Conservation (phyloP, 768 basidiomycete species). For the Lepiota venenata region DNA sequence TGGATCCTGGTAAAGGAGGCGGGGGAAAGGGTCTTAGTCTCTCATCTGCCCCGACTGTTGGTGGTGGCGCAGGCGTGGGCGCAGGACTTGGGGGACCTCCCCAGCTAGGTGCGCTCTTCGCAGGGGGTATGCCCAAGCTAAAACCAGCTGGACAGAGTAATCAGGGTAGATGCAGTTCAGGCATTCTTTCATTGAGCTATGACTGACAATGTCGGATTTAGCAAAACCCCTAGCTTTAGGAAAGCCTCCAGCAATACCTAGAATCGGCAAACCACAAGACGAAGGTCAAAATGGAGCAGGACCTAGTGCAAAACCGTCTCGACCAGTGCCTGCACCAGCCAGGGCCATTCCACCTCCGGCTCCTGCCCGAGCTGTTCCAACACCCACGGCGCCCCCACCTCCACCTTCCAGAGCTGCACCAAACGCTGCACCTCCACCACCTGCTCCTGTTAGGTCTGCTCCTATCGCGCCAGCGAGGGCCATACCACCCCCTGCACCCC, state of each 20-base stretch:
- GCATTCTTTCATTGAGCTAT: constrained; percentile 1
- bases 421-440: neutral
- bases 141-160: constrained; percentile 71
- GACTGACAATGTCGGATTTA: constrained; percentile 20
- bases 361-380: constrained; percentile 16
- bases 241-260: constrained; percentile 65
- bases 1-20: constrained; percentile 47
- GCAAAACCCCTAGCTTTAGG: constrained; percentile 62
- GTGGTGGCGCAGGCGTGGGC: constrained; percentile 14
- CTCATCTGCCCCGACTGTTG: constrained; percentile 5
- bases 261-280: constrained; percentile 22
- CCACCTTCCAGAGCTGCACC: constrained; percentile 7
- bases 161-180: constrained; percentile 39
- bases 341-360: constrained; percentile 24
- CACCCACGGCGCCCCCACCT: constrained; percentile 28
- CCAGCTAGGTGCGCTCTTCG: constrained; percentile 82
- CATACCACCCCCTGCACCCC: constrained; percentile 3
- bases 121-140: constrained; percentile 88
- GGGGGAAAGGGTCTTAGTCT: constrained; percentile 24
- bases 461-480: neutral
- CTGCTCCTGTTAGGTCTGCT: neutral
- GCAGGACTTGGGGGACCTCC: constrained; percentile 49
- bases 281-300: neutral
- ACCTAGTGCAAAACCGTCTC: neutral
- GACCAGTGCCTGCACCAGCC: neutral